phyloP scores from a whole-genome alignment of 305 asterid species.

The Petunia hybrid region DNA sequence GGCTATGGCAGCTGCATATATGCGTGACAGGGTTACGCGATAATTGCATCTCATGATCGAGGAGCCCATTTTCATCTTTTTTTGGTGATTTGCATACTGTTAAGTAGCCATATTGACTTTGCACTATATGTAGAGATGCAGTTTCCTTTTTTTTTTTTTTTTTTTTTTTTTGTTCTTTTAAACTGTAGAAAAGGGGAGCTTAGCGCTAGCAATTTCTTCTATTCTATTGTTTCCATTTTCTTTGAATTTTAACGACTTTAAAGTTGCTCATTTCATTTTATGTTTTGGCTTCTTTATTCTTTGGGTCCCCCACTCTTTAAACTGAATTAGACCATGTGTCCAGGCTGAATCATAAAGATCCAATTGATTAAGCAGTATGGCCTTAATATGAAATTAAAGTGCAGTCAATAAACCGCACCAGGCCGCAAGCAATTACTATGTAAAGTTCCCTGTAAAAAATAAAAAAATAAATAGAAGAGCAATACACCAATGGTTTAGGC shows the following conservation, averaged over 20 bases:
- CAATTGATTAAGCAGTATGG: neutral
- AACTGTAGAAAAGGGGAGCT: too few relatives aligned
- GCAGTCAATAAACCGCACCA: neutral
- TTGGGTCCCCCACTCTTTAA: neutral
- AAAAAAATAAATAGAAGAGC: neutral
- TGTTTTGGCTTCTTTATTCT: neutral
- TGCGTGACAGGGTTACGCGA: conserved; percentile 17
- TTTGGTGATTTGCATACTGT: too few relatives aligned
- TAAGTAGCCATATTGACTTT: too few relatives aligned
- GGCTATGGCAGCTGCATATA: conserved; percentile 59
- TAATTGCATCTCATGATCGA: neutral
- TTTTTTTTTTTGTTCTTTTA: too few relatives aligned
- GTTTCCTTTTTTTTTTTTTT: too few relatives aligned
- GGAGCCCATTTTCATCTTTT: too few relatives aligned
- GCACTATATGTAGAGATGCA: too few relatives aligned
- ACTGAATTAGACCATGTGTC: neutral
- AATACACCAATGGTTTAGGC: neutral
- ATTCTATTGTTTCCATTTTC: too few relatives aligned
- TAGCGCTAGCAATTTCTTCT: neutral
- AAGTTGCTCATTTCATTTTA: neutral
- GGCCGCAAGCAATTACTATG: neutral
- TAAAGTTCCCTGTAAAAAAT: too few relatives aligned
- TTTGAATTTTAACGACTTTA: too few relatives aligned
- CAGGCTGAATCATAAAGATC: neutral
- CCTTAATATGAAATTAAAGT: neutral